Evolutionary conservation across 352 stramenopile species (phyloP), one percentile per base, ranked within the genome.

Genomic region (Pythium aquatile): DNA sequence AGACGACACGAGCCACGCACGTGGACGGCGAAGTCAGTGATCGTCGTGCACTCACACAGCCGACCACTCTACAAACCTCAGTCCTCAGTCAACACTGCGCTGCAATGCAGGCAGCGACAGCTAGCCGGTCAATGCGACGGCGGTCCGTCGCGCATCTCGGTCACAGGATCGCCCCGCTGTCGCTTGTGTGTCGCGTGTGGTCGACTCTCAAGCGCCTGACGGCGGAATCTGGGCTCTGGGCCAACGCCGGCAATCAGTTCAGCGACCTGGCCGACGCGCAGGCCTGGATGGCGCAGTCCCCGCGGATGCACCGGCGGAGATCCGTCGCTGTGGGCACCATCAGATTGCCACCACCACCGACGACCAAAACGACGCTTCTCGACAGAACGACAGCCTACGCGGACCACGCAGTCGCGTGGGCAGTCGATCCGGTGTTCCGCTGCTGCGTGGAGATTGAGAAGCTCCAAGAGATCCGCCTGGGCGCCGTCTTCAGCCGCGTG

Each of bases 361-460:
- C 26, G 1, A 14, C 16, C 28, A 6, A 24, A 20, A 1, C 65
- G 33, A 40, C 55, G n/a, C 11, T 54, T 24, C 54, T 70, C 10
- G 30, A 64, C 20, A 33, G 26, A 6, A 20, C 39, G 9, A 14
- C 32, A 1, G 44, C 30, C 1, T 17, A 68, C 3, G 64, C 63
- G 9, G 77, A 86, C 32, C 63, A 67, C 14, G 67, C 58, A 35
- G 58, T 83, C 26, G 30, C 68, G 42, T 76, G 74, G 62, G 65
- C 67, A 20, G 73, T 86, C 26, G 60, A 66, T 1, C 77, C 75
- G 0, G 51, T 86, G 26, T 81, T 86, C 55, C 74, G 68, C 56
- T 82, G 73, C 66, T 86, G 75, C 48, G 58, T 82, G 42, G 55
- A 69, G 33, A 54, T 68, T 10, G 77, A 86, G 26, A 61, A 58